Base-by-base conservation (phyloP, 305 asterid genomes). In the Plantago coronopus region DNA sequence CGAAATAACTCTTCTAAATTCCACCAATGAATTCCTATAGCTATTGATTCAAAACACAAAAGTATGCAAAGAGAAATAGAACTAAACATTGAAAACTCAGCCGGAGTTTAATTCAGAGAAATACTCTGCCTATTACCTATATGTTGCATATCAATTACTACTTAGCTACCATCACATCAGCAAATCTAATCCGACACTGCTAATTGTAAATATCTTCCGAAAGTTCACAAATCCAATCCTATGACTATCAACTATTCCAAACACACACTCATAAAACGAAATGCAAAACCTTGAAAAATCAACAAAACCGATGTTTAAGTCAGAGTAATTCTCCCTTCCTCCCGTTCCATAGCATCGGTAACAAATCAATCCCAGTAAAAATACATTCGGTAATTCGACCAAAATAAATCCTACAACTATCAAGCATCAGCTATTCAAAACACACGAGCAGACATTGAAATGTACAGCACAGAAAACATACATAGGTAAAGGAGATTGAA, bases 401-500 rank as follows among this genome's bases (percentile, higher is more conserved):
- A 18, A 17, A n/a, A 9, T 2, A 20, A 56, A 56, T 11, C 11
- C 17, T 10, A 38, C 37, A 12, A 18, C 46, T 18, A 27, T 27
- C 34, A 27, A 17, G 15, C 12, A 56, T 37, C 44, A 56, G 18
- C 11, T n/a, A 21, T 11, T 13, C 47, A 56, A 34, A 54, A n/a
- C 22, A 29, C 22, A 48, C 25, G 14, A 14, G 27, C 7, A 45
- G 23, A 27, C 15, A 58, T n/a, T n/a, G 34, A 27, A 27, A 27
- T 27, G 34, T 27, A 27, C 4, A 2, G 34, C 7, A 27, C 34
- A 8, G 2, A 37, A 37, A 37, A 2, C 42, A 37, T 37, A 7
- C 10, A 2, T 5, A 37, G 42, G 14, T 19, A 51, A 18, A 54
- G 57, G 53, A 63, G 34, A 31, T 17, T 40, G 67, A 69, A 61